phyloP scores from a whole-genome alignment of 495 filamentous ascomycete genomes.

The Bathelium albidoporum region DNA sequence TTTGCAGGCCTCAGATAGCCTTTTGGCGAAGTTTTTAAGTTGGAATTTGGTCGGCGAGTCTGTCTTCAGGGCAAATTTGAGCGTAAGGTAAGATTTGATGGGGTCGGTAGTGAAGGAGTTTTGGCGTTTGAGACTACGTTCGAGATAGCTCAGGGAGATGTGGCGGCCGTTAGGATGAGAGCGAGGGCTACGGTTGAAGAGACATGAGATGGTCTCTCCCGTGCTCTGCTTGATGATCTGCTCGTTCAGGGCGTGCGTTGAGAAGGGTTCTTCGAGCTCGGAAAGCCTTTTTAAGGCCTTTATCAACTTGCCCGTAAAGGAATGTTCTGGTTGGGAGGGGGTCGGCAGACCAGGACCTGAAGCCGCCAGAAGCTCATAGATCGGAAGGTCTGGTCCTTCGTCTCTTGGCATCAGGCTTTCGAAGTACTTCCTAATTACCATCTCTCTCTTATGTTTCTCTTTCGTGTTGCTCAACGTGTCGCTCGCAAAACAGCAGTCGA shows the following conservation, averaged over 20 bases:
- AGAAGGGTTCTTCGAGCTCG: background rate
- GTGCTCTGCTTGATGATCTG: background rate
- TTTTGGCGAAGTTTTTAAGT: background rate
- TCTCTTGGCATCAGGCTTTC: background rate
- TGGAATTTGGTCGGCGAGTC: background rate
- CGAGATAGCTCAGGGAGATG: background rate
- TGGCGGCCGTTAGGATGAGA: background rate
- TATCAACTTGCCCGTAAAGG: background rate
- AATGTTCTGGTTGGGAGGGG: background rate
- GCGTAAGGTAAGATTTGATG: background rate
- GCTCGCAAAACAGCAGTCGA: conserved; percentile 25
- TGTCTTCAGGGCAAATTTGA: background rate
- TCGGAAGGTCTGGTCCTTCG: background rate
- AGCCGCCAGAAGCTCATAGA: background rate
- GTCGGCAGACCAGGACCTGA: background rate
- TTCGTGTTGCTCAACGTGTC: conserved; percentile 12
- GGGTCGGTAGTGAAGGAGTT: background rate
- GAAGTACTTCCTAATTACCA: background rate
- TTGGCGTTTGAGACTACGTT: background rate
- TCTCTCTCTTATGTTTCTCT: background rate
- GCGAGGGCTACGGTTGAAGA: background rate
- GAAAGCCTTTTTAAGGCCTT: background rate
- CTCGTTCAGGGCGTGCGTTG: background rate
- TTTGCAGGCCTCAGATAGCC: background rate
- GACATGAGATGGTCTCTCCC: background rate